Conservation (phyloP, 2,329 filamentous ascomycete species). For the Colletotrichum magnum region DNA sequence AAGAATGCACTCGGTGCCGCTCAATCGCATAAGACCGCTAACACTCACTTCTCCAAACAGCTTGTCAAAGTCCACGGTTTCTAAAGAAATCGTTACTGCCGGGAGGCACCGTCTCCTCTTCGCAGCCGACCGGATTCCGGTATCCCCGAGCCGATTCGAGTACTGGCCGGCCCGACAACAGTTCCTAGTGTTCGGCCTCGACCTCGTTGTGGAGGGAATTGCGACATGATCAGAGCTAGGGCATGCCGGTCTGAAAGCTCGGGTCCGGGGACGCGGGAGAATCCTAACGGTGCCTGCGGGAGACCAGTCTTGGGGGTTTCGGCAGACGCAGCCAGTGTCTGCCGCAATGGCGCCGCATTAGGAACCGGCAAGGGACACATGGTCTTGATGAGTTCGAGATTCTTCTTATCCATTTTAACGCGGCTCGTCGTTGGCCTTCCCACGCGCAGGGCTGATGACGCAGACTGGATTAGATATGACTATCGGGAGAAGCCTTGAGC, state of each 20-base stretch:
- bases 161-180: conserved; percentile 1
- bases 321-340: neutral
- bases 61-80: conserved; percentile 71
- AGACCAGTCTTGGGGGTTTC: conserved; percentile 5
- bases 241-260: conserved; percentile 19
- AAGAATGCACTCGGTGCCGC: neutral
- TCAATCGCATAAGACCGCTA: neutral
- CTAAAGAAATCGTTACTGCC: conserved; percentile 58
- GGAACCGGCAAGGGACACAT: conserved; percentile 34
- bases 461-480: conserved; percentile 7
- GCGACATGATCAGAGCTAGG: neutral
- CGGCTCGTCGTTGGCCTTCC: neutral
- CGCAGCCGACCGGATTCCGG: conserved; percentile 38
- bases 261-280: conserved; percentile 22
- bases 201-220: conserved; percentile 17
- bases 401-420: neutral
- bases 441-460: neutral
- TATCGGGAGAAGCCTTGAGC: conserved; percentile 5
- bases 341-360: conserved; percentile 3
- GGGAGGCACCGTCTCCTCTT: conserved; percentile 49
- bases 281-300: conserved; percentile 37
- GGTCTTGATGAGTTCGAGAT: conserved; percentile 20
- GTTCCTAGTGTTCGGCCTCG: neutral
- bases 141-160: conserved; percentile 19
- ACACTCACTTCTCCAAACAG: conserved; percentile 10